phyloP scores from a whole-genome alignment of 2,329 filamentous ascomycete genomes.

The Colletotrichum graminicola region DNA sequence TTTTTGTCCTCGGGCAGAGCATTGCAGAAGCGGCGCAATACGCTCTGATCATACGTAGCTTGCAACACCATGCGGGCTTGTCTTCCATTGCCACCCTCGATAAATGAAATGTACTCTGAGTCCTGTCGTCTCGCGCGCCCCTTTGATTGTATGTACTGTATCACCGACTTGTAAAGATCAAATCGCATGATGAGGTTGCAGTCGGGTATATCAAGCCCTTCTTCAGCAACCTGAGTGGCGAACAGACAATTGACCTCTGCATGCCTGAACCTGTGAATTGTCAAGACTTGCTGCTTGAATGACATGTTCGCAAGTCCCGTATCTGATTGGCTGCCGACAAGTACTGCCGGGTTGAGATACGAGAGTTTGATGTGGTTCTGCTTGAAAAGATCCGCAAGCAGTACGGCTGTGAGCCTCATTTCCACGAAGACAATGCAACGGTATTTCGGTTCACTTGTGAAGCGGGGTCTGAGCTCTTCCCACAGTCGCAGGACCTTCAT shows the following conservation, averaged over 20 bases:
- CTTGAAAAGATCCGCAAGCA: conserved; percentile 77
- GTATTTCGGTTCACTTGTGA: conserved; percentile 66
- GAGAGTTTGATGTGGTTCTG: conserved; percentile 66
- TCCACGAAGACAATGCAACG: conserved; percentile 92
- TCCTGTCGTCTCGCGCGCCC: conserved; percentile 83
- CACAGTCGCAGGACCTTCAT: conserved; percentile 78
- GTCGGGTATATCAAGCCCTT: conserved; percentile 76
- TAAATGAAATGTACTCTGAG: conserved; percentile 88
- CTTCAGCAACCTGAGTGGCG: conserved; percentile 75
- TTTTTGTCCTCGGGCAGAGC: conserved; percentile 80
- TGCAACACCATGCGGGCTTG: conserved; percentile 71
- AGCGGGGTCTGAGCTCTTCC: conserved; percentile 72
- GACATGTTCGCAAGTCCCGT: conserved; percentile 59
- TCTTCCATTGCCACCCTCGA: conserved; percentile 75
- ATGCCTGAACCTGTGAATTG: conserved; percentile 73
- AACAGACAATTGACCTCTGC: conserved; percentile 74
- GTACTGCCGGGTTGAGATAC: conserved; percentile 69
- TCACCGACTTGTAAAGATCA: conserved; percentile 89
- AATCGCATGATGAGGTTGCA: conserved; percentile 80
- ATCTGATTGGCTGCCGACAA: conserved; percentile 55
- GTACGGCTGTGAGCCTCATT: conserved; percentile 79
- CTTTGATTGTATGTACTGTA: conserved; percentile 94
- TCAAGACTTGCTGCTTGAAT: conserved; percentile 79
- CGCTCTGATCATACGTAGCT: conserved; percentile 69
- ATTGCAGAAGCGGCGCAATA: conserved; percentile 82